Percentiles rank a stretch among this genome's conserved stretches.
These are phyloP conservation scores for Castanea crenata DNA, from an alignment of 306 rosid species.

Conservation along the genomic window DNA sequence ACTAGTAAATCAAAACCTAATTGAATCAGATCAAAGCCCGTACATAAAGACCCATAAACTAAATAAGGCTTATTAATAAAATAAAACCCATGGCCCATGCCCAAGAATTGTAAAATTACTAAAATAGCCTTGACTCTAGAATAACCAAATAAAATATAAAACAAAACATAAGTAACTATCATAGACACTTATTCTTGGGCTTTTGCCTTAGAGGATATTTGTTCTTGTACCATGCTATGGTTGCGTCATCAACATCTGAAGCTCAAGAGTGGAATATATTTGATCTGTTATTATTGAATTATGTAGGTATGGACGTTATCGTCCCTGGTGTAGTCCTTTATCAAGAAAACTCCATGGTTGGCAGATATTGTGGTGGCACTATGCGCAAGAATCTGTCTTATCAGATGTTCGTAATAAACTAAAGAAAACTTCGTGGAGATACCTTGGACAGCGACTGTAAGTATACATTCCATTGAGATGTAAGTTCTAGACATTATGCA, in stretches of 20 bases:
- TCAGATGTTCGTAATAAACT: slow-evolving; percentile 76
- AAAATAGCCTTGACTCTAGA: too few relatives aligned
- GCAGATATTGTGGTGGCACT: slow-evolving; percentile 89
- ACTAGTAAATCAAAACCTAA: too few relatives aligned
- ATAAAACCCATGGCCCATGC: too few relatives aligned
- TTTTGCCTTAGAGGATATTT: too few relatives aligned
- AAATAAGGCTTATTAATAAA: too few relatives aligned
- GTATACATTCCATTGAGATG: slow-evolving; percentile 23
- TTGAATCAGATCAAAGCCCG: too few relatives aligned
- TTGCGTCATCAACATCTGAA: neutral
- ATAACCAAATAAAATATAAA: too few relatives aligned
- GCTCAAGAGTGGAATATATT: slow-evolving; percentile 6
- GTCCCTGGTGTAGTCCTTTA: slow-evolving; percentile 77
- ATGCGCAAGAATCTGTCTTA: slow-evolving; percentile 86
- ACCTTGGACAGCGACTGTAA: slow-evolving; percentile 81
- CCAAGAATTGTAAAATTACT: too few relatives aligned
- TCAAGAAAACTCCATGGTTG: slow-evolving; percentile 60
- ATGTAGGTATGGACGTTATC: slow-evolving; percentile 85
- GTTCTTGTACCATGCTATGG: too few relatives aligned
- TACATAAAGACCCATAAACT: too few relatives aligned
- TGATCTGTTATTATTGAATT: slow-evolving; percentile 15
- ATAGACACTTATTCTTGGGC: too few relatives aligned
- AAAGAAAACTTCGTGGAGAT: slow-evolving; percentile 89
- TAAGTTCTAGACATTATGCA: slow-evolving; percentile 1
- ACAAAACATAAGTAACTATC: too few relatives aligned